These are phyloP conservation scores for Melampsora larici-populina DNA, from an alignment of 1,284 basidiomycete genomes.

Conservation along the genomic window DNA sequence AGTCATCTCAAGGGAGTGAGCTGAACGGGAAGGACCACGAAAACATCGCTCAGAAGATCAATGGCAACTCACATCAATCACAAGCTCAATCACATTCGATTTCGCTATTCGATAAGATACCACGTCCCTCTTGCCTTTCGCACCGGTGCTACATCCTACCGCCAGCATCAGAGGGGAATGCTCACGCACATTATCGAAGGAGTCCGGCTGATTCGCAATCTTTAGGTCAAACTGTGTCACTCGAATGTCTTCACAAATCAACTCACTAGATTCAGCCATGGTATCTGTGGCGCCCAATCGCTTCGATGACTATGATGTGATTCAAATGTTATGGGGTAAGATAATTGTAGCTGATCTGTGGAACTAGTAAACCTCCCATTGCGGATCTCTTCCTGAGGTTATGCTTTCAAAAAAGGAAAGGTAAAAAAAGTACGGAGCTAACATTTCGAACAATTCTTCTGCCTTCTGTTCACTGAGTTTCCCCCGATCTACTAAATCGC, in stretches of 20 bases:
- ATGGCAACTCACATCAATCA: constrained; percentile 26
- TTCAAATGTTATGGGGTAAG: background rate
- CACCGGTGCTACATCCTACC: constrained; percentile 26
- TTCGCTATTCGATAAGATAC: constrained; percentile 20
- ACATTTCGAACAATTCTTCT: constrained; percentile 26
- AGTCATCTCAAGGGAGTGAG: too few species aligned
- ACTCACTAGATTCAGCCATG: constrained; percentile 36
- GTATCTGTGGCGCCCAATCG: constrained; percentile 32
- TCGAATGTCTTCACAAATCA: background rate
- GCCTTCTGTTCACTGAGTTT: constrained; percentile 22
- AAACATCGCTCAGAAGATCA: background rate
- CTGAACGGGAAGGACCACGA: background rate
- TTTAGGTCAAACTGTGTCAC: background rate
- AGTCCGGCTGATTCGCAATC: constrained; percentile 19
- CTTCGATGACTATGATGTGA: constrained; percentile 19
- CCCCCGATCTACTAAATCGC: constrained; percentile 25
- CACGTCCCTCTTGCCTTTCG: constrained; percentile 14
- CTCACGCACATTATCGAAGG: constrained; percentile 23
- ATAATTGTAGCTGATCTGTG: background rate
- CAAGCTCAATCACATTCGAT: constrained; percentile 23
- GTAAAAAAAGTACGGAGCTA: background rate
- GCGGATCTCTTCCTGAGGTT: too few species aligned
- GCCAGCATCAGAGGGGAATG: constrained; percentile 33
- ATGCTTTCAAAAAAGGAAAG: background rate
- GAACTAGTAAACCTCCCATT: background rate